phyloP scores from a whole-genome alignment of 1,139 yeast genomes.

The Arxiozyma bovina region DNA sequence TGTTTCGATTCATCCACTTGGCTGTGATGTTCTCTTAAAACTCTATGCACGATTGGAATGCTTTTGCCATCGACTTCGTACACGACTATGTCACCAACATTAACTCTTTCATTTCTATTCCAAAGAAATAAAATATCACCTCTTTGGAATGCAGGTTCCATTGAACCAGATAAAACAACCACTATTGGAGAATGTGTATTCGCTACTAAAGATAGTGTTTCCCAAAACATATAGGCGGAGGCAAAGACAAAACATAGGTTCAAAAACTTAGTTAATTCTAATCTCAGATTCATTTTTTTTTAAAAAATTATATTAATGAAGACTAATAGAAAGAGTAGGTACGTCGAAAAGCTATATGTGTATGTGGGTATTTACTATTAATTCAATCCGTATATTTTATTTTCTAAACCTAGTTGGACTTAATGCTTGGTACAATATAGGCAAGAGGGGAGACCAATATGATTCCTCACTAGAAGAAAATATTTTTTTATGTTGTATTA shows the following conservation, averaged over 20 bases:
- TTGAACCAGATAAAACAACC: conserved; percentile 93
- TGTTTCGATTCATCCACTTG: conserved; percentile 40
- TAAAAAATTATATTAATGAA: too few species aligned
- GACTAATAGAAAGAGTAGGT: not conserved
- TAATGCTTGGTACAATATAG: too few species aligned
- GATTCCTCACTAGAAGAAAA: too few species aligned
- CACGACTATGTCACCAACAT: conserved; percentile 96
- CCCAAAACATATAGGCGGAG: conserved; percentile 90
- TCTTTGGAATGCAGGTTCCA: conserved; percentile 99
- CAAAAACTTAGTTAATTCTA: conserved; percentile 46
- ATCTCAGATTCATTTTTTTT: conserved; percentile 31
- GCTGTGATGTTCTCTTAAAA: conserved; percentile 51
- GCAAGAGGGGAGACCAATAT: too few species aligned
- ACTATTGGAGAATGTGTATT: conserved; percentile 91
- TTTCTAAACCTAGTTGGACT: too few species aligned
- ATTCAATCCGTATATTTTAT: too few species aligned
- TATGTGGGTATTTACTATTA: not conserved
- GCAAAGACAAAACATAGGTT: conserved; percentile 71
- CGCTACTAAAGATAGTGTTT: conserved; percentile 65
- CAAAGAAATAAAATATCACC: conserved; percentile 89
- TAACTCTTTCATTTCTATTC: conserved; percentile 62
- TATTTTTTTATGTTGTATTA: too few species aligned
- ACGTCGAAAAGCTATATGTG: too few species aligned
- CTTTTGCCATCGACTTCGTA: conserved; percentile 72
- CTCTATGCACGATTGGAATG: conserved; percentile 94